Base-by-base conservation (phyloP, 306 rosid genomes). In the Castanopsis chinensis region DNA sequence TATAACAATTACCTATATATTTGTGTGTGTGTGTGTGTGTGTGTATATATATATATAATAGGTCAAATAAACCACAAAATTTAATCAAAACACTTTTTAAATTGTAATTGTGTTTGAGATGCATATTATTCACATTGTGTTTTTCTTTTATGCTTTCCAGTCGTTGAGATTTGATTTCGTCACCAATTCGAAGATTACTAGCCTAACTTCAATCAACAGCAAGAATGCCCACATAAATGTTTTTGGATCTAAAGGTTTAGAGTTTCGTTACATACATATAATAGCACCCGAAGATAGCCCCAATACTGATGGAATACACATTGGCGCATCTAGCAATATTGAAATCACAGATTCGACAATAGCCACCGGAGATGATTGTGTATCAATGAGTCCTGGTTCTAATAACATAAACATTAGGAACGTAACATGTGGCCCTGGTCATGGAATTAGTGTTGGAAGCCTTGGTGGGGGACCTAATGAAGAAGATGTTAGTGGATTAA, bases 361-460 rank as follows among this genome's bases (percentile, higher is more conserved):
- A 59, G 30, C 52, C 53, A 54, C 79, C 4, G 78, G 77, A 6
- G 89, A 86, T 25, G 89, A 86, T 45, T 86, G 87, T 73, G n/a
- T 80, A 12, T 70, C 87, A 3, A 17, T 86, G 19, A 72, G 85
- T 19, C 73, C 79, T 0, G 89, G 83, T 1, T 13, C 51, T 1
- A 25, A 12, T 1, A 8, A 14, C 45, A 13, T 86, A 0, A 19
- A 64, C 4, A 55, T 86, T 18, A 33, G 59, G 5, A 28, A 54
- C 0, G 54, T 81, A 10, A 41, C 9, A 3, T 83, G 90, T 3
- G 87, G 90, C 6, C 87, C 82, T 0, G 87, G 90, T 61, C 88
- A 84, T 27, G 88, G 88, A 67, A 83, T 84, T 20, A 87, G 87
- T 33, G 21, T 87, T 2, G 88, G 87, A 10, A 86, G 90, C 70